Conservation (phyloP, 306 rosid genomes). For the Nissolia schottii region DNA sequence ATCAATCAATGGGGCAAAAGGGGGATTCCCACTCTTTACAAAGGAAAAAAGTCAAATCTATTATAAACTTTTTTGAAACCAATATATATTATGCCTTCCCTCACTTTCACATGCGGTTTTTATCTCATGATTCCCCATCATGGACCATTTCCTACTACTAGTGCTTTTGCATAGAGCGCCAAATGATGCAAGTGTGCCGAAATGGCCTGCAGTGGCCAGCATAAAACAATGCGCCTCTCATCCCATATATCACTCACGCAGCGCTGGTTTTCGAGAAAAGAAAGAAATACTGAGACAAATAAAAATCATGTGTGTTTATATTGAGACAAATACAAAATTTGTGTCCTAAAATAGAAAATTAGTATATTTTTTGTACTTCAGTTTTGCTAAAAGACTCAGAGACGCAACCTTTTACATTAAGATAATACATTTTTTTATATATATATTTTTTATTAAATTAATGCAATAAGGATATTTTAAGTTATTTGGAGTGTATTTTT, state of each 20-base stretch:
- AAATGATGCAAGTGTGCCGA: constrained; percentile 17
- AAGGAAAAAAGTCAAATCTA: constrained; percentile 22
- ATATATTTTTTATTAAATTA: too few species aligned
- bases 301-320: too few species aligned
- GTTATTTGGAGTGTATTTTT: too few species aligned
- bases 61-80: background rate
- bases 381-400: too few species aligned
- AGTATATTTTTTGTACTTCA: too few species aligned
- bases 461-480: too few species aligned
- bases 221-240: constrained; percentile 13
- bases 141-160: constrained; percentile 35
- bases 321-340: too few species aligned
- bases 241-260: background rate
- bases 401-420: too few species aligned
- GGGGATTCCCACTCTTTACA: constrained; percentile 16
- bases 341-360: too few species aligned
- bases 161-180: constrained; percentile 40
- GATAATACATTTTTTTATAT: too few species aligned
- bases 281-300: too few species aligned
- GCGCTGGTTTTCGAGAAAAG: too few species aligned
- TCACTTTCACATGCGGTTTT: constrained; percentile 11
- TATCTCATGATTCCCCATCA: constrained; percentile 35
- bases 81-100: constrained; percentile 4
- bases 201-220: constrained; percentile 21
- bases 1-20: constrained; percentile 24